These are phyloP conservation scores for Diaporthe sp. DNA, from an alignment of 2,329 filamentous ascomycete species.

Conservation along the genomic window DNA sequence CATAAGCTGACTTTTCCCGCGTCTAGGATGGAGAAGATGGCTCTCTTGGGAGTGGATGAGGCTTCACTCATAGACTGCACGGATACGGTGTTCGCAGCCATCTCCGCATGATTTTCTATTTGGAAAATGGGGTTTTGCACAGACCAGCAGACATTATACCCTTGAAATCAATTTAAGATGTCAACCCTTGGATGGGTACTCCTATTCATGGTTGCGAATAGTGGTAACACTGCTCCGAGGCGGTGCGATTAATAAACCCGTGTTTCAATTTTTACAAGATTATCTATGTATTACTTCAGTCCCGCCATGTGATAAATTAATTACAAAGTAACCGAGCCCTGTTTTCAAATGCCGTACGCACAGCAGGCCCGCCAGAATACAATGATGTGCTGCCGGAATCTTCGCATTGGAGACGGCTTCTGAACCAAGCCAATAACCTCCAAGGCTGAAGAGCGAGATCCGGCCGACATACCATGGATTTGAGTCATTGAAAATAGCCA, in stretches of 20 bases:
- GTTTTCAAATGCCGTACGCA: too few relatives aligned
- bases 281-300: not conserved
- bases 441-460: not conserved
- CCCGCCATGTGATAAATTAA: not conserved
- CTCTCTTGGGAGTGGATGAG: constrained; percentile 46
- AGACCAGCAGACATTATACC: not conserved
- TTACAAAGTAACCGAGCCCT: too few relatives aligned
- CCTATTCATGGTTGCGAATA: not conserved
- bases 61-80: constrained; percentile 47
- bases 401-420: not conserved
- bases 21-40: constrained; percentile 46
- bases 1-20: constrained; percentile 29
- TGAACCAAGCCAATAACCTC: not conserved
- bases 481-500: not conserved
- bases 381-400: not conserved
- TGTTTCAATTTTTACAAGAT: not conserved
- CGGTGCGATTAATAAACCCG: not conserved
- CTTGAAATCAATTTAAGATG: not conserved
- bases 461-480: not conserved
- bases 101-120: not conserved
- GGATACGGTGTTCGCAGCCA: constrained; percentile 19
- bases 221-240: not conserved
- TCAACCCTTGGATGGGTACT: not conserved
- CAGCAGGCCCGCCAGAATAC: too few relatives aligned
- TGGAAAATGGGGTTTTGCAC: not conserved